Evolutionary conservation across 129 eudicot genomes (phyloP), one percentile per base, ranked within the genome.

Genomic region (Deinandra increscens): DNA sequence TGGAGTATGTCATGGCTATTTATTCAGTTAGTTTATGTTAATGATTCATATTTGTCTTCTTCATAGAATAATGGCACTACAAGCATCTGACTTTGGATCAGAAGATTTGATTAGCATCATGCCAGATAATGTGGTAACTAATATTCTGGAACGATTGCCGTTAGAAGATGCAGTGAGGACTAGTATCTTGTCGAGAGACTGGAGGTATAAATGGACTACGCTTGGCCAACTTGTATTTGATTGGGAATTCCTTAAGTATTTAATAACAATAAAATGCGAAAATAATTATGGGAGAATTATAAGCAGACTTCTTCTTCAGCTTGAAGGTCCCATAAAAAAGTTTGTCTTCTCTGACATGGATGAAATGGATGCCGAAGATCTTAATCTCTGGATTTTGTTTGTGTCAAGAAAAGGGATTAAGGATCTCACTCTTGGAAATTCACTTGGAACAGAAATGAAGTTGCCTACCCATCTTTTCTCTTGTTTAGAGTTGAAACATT

Each of bases 401-500:
- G 23, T 64, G 64, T 64, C 43, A 9, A 1, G 0, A 64, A 50
- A 50, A 0, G 60, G 69, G 18, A 8, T 74, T 17, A 26, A 22
- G 33, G 78, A 74, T 12, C 14, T 74, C 14, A 11, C 12, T 4
- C 18, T 74, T 23, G 1, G 3, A 15, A 74, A 64, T 23, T 10
- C 2, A 19, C 6, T 4, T 4, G 11, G 9, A 15, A 10, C 20
- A 22, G 13, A 7, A 1, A 7, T 39, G 5, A 37, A 20, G 64
- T 51, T 64, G 43, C 23, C 78, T 29, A 22, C 55, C 20, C 33
- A 74, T 38, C 34, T 64, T 6, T 74, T 64, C 44, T 41, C 55
- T 38, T 73, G 78, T 74, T 7, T 26, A 3, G 56, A 64, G 20
- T 38, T 74, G 71, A 39, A 63, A 15, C 45, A 39, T 64, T 42